Percentiles rank a stretch among this genome's conserved stretches.
These are phyloP conservation scores for Sanghuangporus weigelae DNA, from an alignment of 1,284 basidiomycete genomes.

Conservation along the genomic window DNA sequence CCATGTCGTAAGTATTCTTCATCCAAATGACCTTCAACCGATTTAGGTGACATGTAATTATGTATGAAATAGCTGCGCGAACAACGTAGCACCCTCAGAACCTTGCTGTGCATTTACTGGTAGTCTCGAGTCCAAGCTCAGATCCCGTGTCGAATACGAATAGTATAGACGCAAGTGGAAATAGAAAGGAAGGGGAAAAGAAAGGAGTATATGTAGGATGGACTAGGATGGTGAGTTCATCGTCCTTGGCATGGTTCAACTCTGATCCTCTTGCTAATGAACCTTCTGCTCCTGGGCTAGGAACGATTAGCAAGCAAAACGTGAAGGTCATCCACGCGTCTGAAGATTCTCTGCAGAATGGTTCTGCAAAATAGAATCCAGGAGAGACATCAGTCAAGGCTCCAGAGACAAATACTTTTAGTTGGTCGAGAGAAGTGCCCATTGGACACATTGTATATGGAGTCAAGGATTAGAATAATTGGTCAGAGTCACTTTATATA, in stretches of 20 bases:
- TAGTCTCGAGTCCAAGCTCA: slow-evolving; percentile 29
- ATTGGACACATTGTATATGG: slow-evolving; percentile 25
- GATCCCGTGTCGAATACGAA: neutral
- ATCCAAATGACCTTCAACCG: neutral
- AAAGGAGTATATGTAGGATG: slow-evolving; percentile 82
- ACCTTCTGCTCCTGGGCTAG: neutral
- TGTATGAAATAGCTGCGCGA: slow-evolving; percentile 8
- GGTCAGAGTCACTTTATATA: slow-evolving; percentile 6
- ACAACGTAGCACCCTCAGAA: slow-evolving; percentile 72
- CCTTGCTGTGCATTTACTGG: slow-evolving; percentile 78
- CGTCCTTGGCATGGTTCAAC: slow-evolving; percentile 70
- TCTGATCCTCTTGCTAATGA: slow-evolving; percentile 11
- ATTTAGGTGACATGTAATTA: neutral
- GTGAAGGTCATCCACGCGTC: slow-evolving; percentile 25
- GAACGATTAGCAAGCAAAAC: neutral
- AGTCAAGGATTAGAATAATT: slow-evolving; percentile 58
- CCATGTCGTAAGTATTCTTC: slow-evolving; percentile 59
- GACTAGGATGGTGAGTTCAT: slow-evolving; percentile 88
- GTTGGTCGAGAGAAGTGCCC: slow-evolving; percentile 14
- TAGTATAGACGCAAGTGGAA: slow-evolving; percentile 20
- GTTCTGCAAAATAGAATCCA: slow-evolving; percentile 4
- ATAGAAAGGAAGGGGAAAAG: slow-evolving; percentile 24
- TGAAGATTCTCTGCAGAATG: slow-evolving; percentile 23
- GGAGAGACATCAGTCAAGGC: neutral
- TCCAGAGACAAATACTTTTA: neutral